These are phyloP conservation scores for Plasmodium vivax DNA, from an alignment of 169 alveolate species.

Conservation along the genomic window DNA sequence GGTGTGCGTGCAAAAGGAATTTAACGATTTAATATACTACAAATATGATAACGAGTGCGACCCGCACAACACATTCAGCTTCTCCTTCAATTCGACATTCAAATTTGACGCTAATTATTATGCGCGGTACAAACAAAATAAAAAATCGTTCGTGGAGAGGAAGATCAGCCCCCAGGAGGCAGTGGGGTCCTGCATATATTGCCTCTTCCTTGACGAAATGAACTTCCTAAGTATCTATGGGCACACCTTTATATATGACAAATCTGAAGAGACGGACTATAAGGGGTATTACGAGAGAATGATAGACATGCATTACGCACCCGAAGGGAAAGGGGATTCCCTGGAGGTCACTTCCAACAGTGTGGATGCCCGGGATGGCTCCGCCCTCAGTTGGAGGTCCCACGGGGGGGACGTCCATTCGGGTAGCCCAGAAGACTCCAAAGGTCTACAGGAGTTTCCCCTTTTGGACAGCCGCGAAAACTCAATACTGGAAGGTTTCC, in stretches of 20 bases:
- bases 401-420: neutral
- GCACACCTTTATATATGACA: slow-evolving; percentile 57
- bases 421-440: neutral
- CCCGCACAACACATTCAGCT: slow-evolving; percentile 66
- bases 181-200: slow-evolving; percentile 66
- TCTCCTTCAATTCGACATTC: slow-evolving; percentile 74
- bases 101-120: slow-evolving; percentile 43
- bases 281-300: slow-evolving; percentile 23
- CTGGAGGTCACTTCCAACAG: neutral
- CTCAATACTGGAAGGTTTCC: slow-evolving; percentile 20
- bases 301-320: slow-evolving; percentile 14
- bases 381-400: neutral
- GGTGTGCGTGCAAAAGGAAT: slow-evolving; percentile 65
- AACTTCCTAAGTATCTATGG: slow-evolving; percentile 70
- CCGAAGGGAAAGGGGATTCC: neutral
- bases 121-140: slow-evolving; percentile 22
- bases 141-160: slow-evolving; percentile 47
- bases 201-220: slow-evolving; percentile 70
- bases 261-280: slow-evolving; percentile 35
- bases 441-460: neutral
- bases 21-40: slow-evolving; percentile 57
- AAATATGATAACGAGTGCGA: slow-evolving; percentile 56
- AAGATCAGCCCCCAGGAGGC: slow-evolving; percentile 45
- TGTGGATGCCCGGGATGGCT: neutral
- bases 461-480: neutral